These are phyloP conservation scores for Myxozyma monticola DNA, from an alignment of 805 yeast species.

Conservation along the genomic window DNA sequence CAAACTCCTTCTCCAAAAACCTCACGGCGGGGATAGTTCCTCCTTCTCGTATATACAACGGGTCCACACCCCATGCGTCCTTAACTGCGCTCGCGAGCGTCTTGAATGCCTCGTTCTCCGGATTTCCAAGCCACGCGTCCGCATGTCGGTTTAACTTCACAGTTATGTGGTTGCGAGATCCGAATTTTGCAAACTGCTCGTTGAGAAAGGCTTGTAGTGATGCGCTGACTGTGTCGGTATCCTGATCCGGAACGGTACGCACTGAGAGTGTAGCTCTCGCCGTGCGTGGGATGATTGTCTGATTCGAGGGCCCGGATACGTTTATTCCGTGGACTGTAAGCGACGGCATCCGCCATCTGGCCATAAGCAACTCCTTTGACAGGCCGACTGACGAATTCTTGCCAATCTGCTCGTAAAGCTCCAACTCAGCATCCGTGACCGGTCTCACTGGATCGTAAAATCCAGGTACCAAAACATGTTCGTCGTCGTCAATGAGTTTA, in stretches of 20 bases:
- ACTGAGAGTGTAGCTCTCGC: conserved; percentile 78
- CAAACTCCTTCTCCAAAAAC: conserved; percentile 74
- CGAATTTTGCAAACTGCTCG: conserved; percentile 49
- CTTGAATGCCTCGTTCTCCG: conserved; percentile 69
- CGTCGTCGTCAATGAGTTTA: conserved; percentile 55
- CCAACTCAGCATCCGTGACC: conserved; percentile 57
- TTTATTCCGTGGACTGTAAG: conserved; percentile 79
- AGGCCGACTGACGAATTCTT: conserved; percentile 39
- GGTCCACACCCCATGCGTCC: conserved; percentile 64
- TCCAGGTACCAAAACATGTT: conserved; percentile 60
- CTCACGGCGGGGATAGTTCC: conserved; percentile 93
- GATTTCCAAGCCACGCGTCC: conserved; percentile 95
- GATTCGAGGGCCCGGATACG: conserved; percentile 87
- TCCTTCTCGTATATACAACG: conserved; percentile 84
- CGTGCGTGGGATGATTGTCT: conserved; percentile 82
- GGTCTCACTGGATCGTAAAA: conserved; percentile 70
- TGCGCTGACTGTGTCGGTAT: conserved; percentile 56
- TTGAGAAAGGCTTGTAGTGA: conserved; percentile 51
- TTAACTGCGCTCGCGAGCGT: conserved; percentile 62
- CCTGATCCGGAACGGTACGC: conserved; percentile 88
- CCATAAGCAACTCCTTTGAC: conserved; percentile 53
- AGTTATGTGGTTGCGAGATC: conserved; percentile 61
- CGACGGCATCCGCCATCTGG: conserved; percentile 89
- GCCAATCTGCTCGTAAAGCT: conserved; percentile 61
- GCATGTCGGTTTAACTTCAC: conserved; percentile 76